These are phyloP conservation scores for Plantago major DNA, from an alignment of 257 asterid species.

Conservation along the genomic window DNA sequence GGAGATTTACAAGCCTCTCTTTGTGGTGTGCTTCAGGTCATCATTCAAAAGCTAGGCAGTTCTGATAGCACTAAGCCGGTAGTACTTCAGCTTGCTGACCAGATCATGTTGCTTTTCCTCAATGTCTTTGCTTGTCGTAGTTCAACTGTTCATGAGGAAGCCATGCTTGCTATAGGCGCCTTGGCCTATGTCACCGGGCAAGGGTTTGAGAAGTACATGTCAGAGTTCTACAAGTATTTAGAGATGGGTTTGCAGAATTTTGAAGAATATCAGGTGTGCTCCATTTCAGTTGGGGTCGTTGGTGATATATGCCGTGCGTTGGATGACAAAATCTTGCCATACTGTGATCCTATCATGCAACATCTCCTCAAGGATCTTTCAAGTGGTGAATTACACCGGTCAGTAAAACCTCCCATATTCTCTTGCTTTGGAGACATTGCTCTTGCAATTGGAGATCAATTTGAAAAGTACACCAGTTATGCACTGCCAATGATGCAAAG, in stretches of 20 bases:
- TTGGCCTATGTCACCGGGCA: conserved; percentile 71
- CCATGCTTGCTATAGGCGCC: conserved; percentile 94
- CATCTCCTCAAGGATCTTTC: conserved; percentile 70
- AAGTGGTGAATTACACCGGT: conserved; percentile 59
- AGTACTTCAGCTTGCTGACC: conserved; percentile 69
- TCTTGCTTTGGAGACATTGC: conserved; percentile 91
- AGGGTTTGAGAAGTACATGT: conserved; percentile 68
- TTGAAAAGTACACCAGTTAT: conserved; percentile 59
- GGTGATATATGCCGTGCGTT: conserved; percentile 81
- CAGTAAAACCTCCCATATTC: conserved; percentile 84
- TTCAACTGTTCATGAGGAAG: conserved; percentile 85
- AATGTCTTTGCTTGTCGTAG: conserved; percentile 76
- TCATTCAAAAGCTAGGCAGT: conserved; percentile 67
- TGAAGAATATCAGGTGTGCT: conserved; percentile 80
- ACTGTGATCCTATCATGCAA: conserved; percentile 74
- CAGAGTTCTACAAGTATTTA: conserved; percentile 59
- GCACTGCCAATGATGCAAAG: conserved; percentile 79
- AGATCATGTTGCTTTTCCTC: conserved; percentile 66
- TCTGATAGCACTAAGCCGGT: conserved; percentile 53
- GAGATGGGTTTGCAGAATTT: conserved; percentile 89
- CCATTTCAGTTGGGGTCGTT: conserved; percentile 85
- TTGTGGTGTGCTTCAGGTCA: conserved; percentile 82
- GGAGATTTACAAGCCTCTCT: conserved; percentile 83
- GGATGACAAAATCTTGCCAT: conserved; percentile 72
- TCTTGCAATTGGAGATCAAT: conserved; percentile 68